Evolutionary conservation across 2,329 filamentous ascomycete species (phyloP).

Genomic region (Daldinia sp.): DNA sequence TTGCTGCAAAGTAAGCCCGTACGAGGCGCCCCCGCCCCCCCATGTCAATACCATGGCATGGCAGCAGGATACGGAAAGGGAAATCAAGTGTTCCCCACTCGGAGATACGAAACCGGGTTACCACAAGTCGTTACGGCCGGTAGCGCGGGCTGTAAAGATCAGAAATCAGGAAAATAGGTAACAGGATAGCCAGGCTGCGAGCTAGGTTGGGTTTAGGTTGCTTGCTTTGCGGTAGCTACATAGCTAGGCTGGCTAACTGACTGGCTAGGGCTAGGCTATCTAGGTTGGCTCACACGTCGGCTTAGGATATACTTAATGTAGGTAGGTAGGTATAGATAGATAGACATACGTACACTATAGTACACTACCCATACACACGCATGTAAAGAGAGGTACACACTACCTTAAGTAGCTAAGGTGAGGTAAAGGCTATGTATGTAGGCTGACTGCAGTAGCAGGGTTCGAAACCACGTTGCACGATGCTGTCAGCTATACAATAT

Average conservation of each 20-base stretch:
- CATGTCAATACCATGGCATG: background rate
- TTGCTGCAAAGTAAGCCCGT: constrained; percentile 14
- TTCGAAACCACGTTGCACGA: constrained; percentile 41
- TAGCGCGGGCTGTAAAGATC: background rate
- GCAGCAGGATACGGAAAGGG: constrained; percentile 21
- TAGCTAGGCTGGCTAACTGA: too few relatives aligned
- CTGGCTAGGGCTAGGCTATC: background rate
- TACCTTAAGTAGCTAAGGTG: too few relatives aligned
- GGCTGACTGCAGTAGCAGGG: constrained; percentile 38
- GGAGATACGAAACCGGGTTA: constrained; percentile 30
- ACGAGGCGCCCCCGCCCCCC: constrained; percentile 1
- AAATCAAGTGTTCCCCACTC: constrained; percentile 26
- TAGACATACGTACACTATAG: background rate
- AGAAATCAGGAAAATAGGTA: constrained; percentile 7
- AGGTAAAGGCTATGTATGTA: constrained; percentile 18
- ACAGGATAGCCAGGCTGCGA: too few relatives aligned
- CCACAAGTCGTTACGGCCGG: constrained; percentile 25
- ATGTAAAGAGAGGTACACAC: background rate
- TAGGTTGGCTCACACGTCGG: background rate
- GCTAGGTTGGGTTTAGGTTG: too few relatives aligned
- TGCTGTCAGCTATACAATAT: constrained; percentile 34
- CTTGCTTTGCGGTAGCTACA: background rate
- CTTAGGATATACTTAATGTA: background rate
- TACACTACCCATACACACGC: background rate
- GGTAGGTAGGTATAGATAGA: background rate